Conservation (phyloP, 2,329 filamentous ascomycete genomes). For the Pochonia chlamydosporia region DNA sequence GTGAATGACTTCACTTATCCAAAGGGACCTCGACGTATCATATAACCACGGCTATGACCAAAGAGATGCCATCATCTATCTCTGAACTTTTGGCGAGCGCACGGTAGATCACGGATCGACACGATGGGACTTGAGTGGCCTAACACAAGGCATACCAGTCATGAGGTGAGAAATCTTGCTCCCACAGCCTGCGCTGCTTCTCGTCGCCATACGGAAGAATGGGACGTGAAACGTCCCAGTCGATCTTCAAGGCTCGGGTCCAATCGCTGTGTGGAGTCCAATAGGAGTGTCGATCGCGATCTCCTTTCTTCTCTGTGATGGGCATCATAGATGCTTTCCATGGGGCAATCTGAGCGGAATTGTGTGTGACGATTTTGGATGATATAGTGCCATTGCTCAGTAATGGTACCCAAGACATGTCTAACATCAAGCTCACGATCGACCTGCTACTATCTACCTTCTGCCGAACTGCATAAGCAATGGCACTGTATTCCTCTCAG, state of each 20-base stretch:
- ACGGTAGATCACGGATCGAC: slow-evolving; percentile 12
- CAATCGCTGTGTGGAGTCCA: slow-evolving; percentile 1
- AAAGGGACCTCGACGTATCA: slow-evolving; percentile 1
- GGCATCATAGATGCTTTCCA: not conserved
- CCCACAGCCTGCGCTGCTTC: slow-evolving; percentile 4
- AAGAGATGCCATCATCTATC: not conserved
- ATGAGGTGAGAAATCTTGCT: slow-evolving; percentile 2
- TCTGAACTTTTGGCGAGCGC: slow-evolving; percentile 1
- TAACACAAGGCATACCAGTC: slow-evolving; percentile 18
- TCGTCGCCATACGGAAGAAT: slow-evolving; percentile 16
- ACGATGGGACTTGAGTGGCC: slow-evolving; percentile 3
- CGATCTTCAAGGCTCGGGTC: not conserved
- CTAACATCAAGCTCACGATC: slow-evolving; percentile 9
- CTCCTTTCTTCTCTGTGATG: not conserved
- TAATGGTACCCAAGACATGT: slow-evolving; percentile 15
- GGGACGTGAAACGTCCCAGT: slow-evolving; percentile 10
- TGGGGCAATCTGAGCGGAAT: not conserved
- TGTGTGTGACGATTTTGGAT: not conserved
- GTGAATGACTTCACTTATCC: not conserved
- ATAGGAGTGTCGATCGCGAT: slow-evolving; percentile 7
- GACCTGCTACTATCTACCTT: not conserved
- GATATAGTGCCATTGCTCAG: slow-evolving; percentile 7
- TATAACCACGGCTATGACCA: slow-evolving; percentile 1
- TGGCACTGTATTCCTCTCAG: not conserved
- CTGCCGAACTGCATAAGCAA: not conserved